Evolutionary conservation across 2,329 filamentous ascomycete genomes (phyloP), one percentile per base, ranked within the genome.

Genomic region (Fonsecaea nubica): DNA sequence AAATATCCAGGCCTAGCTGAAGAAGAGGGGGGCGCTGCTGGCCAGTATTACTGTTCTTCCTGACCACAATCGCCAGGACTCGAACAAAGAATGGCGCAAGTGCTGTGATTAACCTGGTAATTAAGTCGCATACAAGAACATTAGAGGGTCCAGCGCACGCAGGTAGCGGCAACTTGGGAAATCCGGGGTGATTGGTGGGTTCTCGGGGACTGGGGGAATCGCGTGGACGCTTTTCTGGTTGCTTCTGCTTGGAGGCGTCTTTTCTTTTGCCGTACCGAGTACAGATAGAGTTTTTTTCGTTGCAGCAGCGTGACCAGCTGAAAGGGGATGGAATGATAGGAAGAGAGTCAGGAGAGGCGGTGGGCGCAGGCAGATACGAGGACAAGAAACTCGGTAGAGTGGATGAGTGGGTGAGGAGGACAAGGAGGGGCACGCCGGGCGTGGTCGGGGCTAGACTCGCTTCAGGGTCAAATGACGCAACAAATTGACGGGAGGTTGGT

Each of bases 401-500:
- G 25, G 25, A 25, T 25, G 2, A 25, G 25, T 25, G 25, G 25
- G 25, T 25, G 36, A 38, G 13, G 13, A 38, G 36, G 45, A 21
- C 25, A 10, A 15, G 25, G 18, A 25, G n/a, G 42, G n/a, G 42
- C 7, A 21, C 10, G 40, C 40, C 40, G 40, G 15, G 18, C 10
- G 25, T 25, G 25, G 25, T n/a, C 4, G 40, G 40, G 4, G 40
- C 40, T 2, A 42, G 40, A 25, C 25, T 25, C 25, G 35, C 18
- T 8, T 21, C 4, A 21, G 45, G 18, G 45, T 50, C 45, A 50
- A 50, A 50, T 50, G 45, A 50, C 45, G 45, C 45, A 50, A 50
- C 45, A 30, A 25, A 50, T 50, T 25, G 9, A 5, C n/a, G 45
- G 45, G 40, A 5, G 40, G 40, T n/a, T 10, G 13, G 15, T 42